Evolutionary conservation across 2,329 filamentous ascomycete genomes (phyloP), one percentile per base, ranked within the genome.

Genomic region (Alternaria arbusti): DNA sequence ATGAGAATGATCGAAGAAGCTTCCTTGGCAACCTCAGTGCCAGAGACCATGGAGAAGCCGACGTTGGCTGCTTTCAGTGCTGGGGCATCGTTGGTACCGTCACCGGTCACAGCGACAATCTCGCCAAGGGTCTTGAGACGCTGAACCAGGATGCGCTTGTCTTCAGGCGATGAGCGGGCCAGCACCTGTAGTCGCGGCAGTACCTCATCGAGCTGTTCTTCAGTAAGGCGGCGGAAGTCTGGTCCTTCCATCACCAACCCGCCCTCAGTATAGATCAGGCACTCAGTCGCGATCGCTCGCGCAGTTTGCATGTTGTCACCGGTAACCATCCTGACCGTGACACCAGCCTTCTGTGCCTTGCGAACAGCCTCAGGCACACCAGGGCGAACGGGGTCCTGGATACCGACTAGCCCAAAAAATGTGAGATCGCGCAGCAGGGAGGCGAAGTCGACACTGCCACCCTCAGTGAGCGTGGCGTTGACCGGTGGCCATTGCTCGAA

Each of bases 61-160:
- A 98, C 97, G 78, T 98, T 95, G 30, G 95, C 92, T 84, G 97
- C 97, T 87, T 98, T 98, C 74, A 98, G 86, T 17, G 96, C 95
- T 54, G 95, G 95, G 5, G 95, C 96, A 81, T 99, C 96, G 76
- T 99, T 98, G 78, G 97, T 95, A 79, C 95, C 96, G 77, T 98
- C 95, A 74, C 96, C 95, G 67, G 95, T 99, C 92, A 99, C 97
- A 69, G 96, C 95, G 64, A 98, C 96, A 49, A 97, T 94, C 78
- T 98, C 93, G 59, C 92, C 92, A 49, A 92, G 85, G 54, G 91
- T 92, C 80, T 98, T 96, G 49, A 98, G 90, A 30, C 97, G 89
- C 78, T 97, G 94, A 47, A 99, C 94, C 44, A 99, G 88, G 81
- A 92, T 94, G 10, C 92, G 95, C 86, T 99, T 99, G 86, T 99